Evolutionary conservation across 352 stramenopile species (phyloP), one percentile per base, ranked within the genome.

Genomic region (Pythium coloratum): DNA sequence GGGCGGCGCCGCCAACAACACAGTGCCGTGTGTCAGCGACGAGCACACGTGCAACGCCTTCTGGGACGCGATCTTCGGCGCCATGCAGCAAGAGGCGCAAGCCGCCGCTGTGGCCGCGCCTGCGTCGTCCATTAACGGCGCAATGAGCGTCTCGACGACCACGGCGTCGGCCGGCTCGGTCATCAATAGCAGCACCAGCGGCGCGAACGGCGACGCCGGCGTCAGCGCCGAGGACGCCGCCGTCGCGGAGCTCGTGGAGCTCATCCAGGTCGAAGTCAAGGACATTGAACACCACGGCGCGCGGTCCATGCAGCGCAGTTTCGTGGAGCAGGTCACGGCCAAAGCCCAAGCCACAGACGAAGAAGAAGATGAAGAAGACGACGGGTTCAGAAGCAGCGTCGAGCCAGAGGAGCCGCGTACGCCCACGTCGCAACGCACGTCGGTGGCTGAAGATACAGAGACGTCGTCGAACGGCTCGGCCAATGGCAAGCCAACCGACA

Each of bases 251-350:
- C 74, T 94, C 2, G 82, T 90, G 42, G 76, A 91, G 50, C 72
- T 94, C 42, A 90, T 94, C 54, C 73, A 90, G 68, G 81, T 90
- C 34, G 84, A 89, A 28, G 84, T 94, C 54, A 77, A 86, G 42
- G 82, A 81, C 32, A 90, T 94, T 33, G 80, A 91, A 57, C 86
- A 83, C 36, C 72, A 88, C 42, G 86, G 86, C 33, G 84, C 81
- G 16, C 64, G 85, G 64, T 91, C 86, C 33, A 62, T 90, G 55
- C 72, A 94, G 59, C 74, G 86, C 53, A 92, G 84, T 60, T 78
- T 78, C n/a, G 74, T 81, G 1, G 81, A 91, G 49, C 71, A 85
- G 28, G 67, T 75, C 16, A 18, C 9, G 14, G 62, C 62, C 40
- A 58, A 64, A 33, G 46, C 72, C 1, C 20, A 24, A 24, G 20